Evolutionary conservation across 2,329 filamentous ascomycete genomes (phyloP).

Genomic region (Coniochaeta prunicola): DNA sequence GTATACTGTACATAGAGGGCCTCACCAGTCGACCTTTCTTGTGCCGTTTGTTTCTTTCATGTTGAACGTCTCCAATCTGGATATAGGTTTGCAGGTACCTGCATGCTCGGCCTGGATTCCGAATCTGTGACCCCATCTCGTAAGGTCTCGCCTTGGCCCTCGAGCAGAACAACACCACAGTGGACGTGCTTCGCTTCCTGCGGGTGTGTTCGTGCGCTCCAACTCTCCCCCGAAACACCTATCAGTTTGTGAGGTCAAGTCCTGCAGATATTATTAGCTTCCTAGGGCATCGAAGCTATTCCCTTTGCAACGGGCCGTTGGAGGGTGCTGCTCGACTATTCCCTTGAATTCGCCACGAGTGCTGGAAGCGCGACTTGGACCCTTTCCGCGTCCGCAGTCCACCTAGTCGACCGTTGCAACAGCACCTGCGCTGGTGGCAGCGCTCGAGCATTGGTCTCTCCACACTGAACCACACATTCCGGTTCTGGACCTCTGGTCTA

Average conservation of each 20-base stretch:
- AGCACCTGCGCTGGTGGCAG: neutral
- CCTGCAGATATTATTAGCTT: neutral
- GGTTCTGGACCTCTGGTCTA: neutral
- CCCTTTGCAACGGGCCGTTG: neutral
- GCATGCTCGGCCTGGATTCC: neutral
- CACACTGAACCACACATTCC: neutral
- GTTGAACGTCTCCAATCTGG: neutral
- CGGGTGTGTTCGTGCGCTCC: neutral
- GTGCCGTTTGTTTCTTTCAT: neutral
- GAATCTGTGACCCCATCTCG: neutral
- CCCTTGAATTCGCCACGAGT: neutral
- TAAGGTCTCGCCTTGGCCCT: neutral
- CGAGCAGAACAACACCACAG: neutral
- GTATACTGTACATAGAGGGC: neutral
- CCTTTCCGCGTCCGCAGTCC: neutral
- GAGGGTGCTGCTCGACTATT: neutral
- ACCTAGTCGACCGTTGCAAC: neutral
- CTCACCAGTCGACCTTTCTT: neutral
- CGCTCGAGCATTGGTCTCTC: neutral
- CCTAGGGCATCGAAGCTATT: neutral
- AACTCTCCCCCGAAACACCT: neutral
- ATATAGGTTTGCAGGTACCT: neutral
- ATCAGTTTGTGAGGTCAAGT: neutral
- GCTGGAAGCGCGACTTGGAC: neutral
- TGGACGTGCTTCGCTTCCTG: neutral